Base-by-base conservation (phyloP, 106 monocot species). In the Iris macrosiphon region DNA sequence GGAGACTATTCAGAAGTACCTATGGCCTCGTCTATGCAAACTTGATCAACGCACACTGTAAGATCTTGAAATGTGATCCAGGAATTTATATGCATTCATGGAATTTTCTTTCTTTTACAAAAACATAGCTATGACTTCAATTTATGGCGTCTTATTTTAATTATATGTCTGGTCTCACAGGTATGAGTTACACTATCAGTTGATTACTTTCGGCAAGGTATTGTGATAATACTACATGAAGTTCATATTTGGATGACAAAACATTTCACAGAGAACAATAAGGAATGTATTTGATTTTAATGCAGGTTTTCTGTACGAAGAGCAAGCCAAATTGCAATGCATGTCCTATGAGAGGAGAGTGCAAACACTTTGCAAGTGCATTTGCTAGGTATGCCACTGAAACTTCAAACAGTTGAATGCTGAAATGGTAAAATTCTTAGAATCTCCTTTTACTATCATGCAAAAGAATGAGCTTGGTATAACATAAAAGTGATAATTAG, bases 141-240 rank as follows among this genome's bases (percentile, higher is more conserved):
- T 35, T 35, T 4, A 10, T 6, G 10, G 34, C 10, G 7, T 35
- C 10, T 35, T 35, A 35, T 35, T 35, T 10, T 35, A 35, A 35
- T 35, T 10, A 6, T 10, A 35, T 35, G 4, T 35, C 10, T 35
- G 7, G n/a, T 34, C 15, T 35, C 44, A 23, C 56, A 84, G 84
- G 72, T 84, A 84, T 34, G 79, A 79, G 65, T 60, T 84, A 27
- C 84, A 84, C 63, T 84, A 79, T 57, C 79, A 79, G 50, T 67
- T 84, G 63, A 84, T 84, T 25, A 84, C 84, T 52, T 84, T 84
- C 50, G 84, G 84, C 51, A 84, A 84, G 84, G 84, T 84, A 60
- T 22, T 64, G 15, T 25, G 13, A 4, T 52, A 0, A 29, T 38
- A 6, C 19, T 51, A n/a, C n/a, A n/a, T 23, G 17, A 17, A 30